phyloP scores from a whole-genome alignment of 2,329 filamentous ascomycete genomes.

The Escovopsis sp. region DNA sequence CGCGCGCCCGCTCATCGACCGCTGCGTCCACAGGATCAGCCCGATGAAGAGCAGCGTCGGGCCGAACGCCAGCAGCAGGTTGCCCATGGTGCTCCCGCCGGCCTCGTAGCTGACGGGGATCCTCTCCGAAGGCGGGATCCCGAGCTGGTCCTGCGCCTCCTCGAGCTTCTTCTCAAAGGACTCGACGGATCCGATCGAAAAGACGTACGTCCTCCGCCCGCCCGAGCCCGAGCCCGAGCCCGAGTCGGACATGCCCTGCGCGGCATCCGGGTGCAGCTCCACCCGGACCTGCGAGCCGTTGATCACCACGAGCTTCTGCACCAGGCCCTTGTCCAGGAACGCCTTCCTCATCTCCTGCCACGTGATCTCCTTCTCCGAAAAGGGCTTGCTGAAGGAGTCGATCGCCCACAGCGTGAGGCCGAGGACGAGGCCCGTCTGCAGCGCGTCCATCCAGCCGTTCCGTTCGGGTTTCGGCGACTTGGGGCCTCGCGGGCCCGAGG shows the following conservation, averaged over 20 bases:
- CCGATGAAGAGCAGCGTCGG: slow-evolving; percentile 80
- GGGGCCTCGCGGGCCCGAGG: slow-evolving; percentile 18
- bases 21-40: slow-evolving; percentile 63
- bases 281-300: slow-evolving; percentile 61
- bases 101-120: slow-evolving; percentile 83
- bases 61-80: slow-evolving; percentile 62
- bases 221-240: slow-evolving; percentile 10
- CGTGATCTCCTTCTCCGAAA: slow-evolving; percentile 61
- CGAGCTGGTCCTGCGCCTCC: slow-evolving; percentile 72
- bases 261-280: slow-evolving; percentile 61
- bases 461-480: slow-evolving; percentile 18
- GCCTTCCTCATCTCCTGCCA: slow-evolving; percentile 94
- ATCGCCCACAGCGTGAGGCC: slow-evolving; percentile 41
- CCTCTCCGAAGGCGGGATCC: slow-evolving; percentile 72
- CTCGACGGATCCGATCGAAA: slow-evolving; percentile 89
- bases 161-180: slow-evolving; percentile 83
- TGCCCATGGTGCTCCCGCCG: slow-evolving; percentile 62
- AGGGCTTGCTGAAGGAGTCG: slow-evolving; percentile 24
- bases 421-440: slow-evolving; percentile 23
- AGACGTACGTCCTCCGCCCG: slow-evolving; percentile 51
- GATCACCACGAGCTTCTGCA: slow-evolving; percentile 81
- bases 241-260: slow-evolving; percentile 26
- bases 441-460: slow-evolving; percentile 21
- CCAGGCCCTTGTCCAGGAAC: slow-evolving; percentile 89
- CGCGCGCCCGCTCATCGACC: slow-evolving; percentile 56